Evolutionary conservation across 306 rosid species (phyloP).

Genomic region (Vicia sativa): DNA sequence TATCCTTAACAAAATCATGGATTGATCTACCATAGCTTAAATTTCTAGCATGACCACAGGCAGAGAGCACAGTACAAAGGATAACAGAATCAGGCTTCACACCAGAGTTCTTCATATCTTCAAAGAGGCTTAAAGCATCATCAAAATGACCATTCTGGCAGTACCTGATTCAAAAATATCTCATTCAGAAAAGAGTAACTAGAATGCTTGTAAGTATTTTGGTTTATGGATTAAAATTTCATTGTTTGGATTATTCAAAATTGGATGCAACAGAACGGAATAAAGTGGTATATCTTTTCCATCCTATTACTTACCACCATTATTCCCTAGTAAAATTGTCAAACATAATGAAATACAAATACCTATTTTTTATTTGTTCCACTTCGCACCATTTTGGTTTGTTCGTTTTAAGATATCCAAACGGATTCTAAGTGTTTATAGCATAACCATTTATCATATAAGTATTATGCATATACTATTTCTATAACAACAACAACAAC

Average conservation of each 20-base stretch:
- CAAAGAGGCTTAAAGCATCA: constrained; percentile 61
- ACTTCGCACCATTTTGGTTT: too few relatives aligned
- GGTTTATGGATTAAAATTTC: too few relatives aligned
- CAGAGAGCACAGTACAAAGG: constrained; percentile 68
- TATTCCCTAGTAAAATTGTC: too few relatives aligned
- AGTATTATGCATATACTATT: not conserved
- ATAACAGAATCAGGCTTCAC: constrained; percentile 63
- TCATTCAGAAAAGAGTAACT: not conserved
- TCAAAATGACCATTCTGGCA: constrained; percentile 64
- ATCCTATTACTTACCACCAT: too few relatives aligned
- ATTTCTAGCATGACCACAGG: constrained; percentile 57
- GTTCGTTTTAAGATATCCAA: too few relatives aligned
- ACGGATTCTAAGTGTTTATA: too few relatives aligned
- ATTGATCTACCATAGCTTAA: constrained; percentile 45
- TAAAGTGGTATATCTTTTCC: too few relatives aligned
- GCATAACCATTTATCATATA: too few relatives aligned
- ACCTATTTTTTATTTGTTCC: too few relatives aligned
- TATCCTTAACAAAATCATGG: constrained; percentile 42
- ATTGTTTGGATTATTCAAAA: too few relatives aligned
- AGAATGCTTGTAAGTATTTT: not conserved
- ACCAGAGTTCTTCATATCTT: constrained; percentile 63
- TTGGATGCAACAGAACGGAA: too few relatives aligned
- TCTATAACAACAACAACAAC: not conserved
- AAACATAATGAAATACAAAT: too few relatives aligned
- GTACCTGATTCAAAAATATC: constrained; percentile 56